Evolutionary conservation across 768 basidiomycete species (phyloP), one percentile per base, ranked within the genome.

Genomic region (Suillus sp.): DNA sequence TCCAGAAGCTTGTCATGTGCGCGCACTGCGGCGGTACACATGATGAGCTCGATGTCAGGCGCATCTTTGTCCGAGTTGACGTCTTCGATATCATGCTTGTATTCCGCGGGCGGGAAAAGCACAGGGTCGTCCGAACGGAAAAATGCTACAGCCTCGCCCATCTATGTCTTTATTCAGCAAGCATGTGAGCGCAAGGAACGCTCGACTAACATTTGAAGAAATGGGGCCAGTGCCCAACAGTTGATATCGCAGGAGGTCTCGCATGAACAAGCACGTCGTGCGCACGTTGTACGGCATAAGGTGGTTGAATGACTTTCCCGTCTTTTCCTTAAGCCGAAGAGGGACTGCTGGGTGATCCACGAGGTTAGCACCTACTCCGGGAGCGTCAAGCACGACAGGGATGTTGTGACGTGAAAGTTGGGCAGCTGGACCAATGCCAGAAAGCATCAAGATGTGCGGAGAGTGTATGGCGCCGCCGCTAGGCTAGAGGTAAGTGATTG

Each of bases 361-460:
- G 18, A 92, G 80, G 69, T 91, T 79, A 18, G 81, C 78, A 18
- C 92, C 92, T 35, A 93, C 90, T n/a, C 85, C 85, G 4, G 88
- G 86, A 9, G 89, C 81, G 69, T 91, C 83, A 4, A 82, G 71
- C 16, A 86, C 78, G n/a, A 85, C 74, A 0, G 81, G 75, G 38
- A 93, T 85, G 4, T 74, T 74, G 61, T 85, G 77, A 27, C 76
- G 72, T 14, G 75, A 66, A 27, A 92, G 77, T 14, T 88, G 81
- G 0, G 75, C 80, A 4, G 78, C 78, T 32, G 89, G 86, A 4
- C 91, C 92, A 40, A 93, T 77, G 13, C 91, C 92, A 30, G 87
- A 89, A 14, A 89, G 77, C 78, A 87, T 79, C 14, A 89, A 76
- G 59, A 88, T 80, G 25, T 86, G 85, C 18, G 86, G 86, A 5